phyloP scores from a whole-genome alignment of 352 stramenopile genomes.

The Pythium aquatile region DNA sequence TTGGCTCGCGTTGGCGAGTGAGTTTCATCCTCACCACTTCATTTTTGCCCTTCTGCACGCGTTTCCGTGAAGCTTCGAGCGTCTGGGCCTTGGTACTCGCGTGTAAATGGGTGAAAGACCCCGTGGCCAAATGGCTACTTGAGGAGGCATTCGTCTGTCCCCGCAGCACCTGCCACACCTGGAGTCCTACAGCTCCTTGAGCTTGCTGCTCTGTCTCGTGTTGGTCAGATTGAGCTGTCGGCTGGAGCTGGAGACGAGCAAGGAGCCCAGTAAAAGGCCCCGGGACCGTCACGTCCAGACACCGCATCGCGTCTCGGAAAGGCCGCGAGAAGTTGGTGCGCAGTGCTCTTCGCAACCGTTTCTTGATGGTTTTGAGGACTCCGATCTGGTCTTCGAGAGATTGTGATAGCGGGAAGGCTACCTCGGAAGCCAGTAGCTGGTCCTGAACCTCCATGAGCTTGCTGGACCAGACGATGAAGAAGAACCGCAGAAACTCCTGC shows the following conservation, averaged over 20 bases:
- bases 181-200: background rate
- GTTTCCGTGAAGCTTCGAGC: conserved; percentile 22
- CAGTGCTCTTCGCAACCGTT: conserved; percentile 34
- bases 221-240: background rate
- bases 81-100: conserved; percentile 9
- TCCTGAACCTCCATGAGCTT: conserved; percentile 53
- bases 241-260: conserved; percentile 29
- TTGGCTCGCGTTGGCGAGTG: conserved; percentile 32
- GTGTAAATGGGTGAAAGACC: conserved; percentile 23
- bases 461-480: conserved; percentile 55
- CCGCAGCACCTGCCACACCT: conserved; percentile 39
- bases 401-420: conserved; percentile 2
- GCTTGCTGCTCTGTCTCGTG: background rate
- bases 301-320: conserved; percentile 57
- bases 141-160: conserved; percentile 26
- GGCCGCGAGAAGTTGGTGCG: conserved; percentile 53
- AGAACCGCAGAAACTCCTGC: conserved; percentile 51
- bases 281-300: conserved; percentile 35
- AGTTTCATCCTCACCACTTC: conserved; percentile 34
- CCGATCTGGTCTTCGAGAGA: conserved; percentile 11
- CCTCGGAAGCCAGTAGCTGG: conserved; percentile 33
- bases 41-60: conserved; percentile 35
- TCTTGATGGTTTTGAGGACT: conserved; percentile 18
- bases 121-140: conserved; percentile 11
- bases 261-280: conserved; percentile 43